These are phyloP conservation scores for Diplodia sapinea DNA, from an alignment of 2,329 filamentous ascomycete genomes.

Conservation along the genomic window DNA sequence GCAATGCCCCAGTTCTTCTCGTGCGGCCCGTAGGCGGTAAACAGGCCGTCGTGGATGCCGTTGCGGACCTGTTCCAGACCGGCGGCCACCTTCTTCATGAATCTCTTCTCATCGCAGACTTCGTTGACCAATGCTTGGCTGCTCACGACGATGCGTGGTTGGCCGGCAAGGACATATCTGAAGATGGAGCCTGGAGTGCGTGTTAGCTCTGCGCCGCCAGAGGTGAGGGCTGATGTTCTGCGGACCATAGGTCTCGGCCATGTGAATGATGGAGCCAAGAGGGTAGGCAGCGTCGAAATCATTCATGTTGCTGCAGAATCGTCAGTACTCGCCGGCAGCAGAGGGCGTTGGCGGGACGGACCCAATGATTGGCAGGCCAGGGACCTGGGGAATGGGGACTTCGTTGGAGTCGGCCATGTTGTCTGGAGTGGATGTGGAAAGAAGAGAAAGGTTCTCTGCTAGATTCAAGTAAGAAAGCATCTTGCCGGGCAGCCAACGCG, in stretches of 20 bases:
- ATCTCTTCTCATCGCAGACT: conserved; percentile 48
- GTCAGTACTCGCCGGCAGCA: background rate
- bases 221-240: background rate
- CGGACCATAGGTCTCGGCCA: conserved; percentile 70
- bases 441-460: conserved; percentile 8
- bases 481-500: background rate
- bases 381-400: conserved; percentile 66
- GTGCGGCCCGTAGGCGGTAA: conserved; percentile 49
- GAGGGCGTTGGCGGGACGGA: background rate
- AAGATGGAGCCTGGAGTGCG: conserved; percentile 41
- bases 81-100: conserved; percentile 42
- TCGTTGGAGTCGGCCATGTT: conserved; percentile 23
- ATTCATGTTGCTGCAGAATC: conserved; percentile 66
- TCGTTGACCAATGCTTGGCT: conserved; percentile 48
- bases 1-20: conserved; percentile 59
- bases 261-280: conserved; percentile 58
- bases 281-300: conserved; percentile 68
- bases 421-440: background rate
- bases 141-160: conserved; percentile 41
- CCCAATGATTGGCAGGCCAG: conserved; percentile 58
- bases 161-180: conserved; percentile 41
- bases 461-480: conserved; percentile 29
- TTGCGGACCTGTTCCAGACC: conserved; percentile 44
- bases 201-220: background rate
- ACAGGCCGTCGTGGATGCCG: conserved; percentile 48